Conservation (phyloP, 306 rosid genomes). For the Vigna trinervia region DNA sequence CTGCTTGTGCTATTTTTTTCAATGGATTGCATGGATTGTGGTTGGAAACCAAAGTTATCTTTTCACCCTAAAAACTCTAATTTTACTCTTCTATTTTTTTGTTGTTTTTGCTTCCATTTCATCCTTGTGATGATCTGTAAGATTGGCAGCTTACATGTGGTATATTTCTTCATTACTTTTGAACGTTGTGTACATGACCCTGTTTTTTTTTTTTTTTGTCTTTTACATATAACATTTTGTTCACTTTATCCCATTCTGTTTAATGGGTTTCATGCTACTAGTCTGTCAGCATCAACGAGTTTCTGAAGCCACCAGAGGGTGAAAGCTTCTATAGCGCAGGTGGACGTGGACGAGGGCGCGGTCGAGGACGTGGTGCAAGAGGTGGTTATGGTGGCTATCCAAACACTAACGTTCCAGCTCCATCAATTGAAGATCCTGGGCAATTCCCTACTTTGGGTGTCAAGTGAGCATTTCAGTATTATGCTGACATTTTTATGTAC, state of each 20-base stretch:
- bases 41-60: conserved; percentile 7
- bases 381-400: conserved; percentile 64
- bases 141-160: neutral
- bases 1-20: neutral
- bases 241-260: neutral
- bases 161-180: neutral
- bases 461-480: conserved; percentile 58
- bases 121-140: neutral
- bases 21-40: neutral
- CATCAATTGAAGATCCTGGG: conserved; percentile 69
- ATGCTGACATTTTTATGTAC: conserved; percentile 29
- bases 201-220: neutral
- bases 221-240: neutral
- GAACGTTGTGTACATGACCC: neutral
- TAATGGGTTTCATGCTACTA: conserved; percentile 30
- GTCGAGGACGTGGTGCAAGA: conserved; percentile 67
- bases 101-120: neutral
- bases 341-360: conserved; percentile 72
- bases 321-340: conserved; percentile 58
- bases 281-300: conserved; percentile 80
- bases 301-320: conserved; percentile 75
- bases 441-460: conserved; percentile 77
- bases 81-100: neutral
- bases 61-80: neutral
- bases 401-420: conserved; percentile 50